A percentile compares a stretch with the other conserved stretches of the same genome.
phyloP scores from a whole-genome alignment of 768 basidiomycete species.

The Boletus rufocinnamomeus region DNA sequence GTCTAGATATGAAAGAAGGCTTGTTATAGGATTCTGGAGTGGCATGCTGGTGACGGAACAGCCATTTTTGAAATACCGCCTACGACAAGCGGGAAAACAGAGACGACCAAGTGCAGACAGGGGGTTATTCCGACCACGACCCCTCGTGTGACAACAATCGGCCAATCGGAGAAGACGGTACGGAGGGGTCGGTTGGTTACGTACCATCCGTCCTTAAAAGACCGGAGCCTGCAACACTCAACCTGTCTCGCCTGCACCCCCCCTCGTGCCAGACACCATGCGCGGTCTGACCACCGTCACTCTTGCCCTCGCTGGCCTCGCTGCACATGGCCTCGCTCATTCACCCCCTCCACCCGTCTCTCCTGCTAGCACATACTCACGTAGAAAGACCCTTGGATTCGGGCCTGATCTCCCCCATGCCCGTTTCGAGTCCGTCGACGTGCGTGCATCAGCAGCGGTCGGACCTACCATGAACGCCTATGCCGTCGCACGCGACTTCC shows the following conservation, averaged over 20 bases:
- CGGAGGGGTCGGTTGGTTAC: conserved; percentile 17
- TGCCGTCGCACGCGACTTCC: conserved; percentile 64
- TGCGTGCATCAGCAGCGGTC: conserved; percentile 38
- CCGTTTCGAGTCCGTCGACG: conserved; percentile 55
- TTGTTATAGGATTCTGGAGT: not conserved
- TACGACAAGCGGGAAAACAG: not conserved
- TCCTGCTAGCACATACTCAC: conserved; percentile 1
- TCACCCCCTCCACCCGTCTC: conserved; percentile 20
- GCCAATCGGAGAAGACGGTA: conserved; percentile 20
- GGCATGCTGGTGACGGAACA: not conserved
- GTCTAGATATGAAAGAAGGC: not conserved
- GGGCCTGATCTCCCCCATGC: conserved; percentile 80
- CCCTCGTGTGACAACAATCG: conserved; percentile 21
- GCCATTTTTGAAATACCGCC: not conserved
- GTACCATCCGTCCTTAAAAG: conserved; percentile 23
- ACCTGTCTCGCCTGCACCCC: not conserved
- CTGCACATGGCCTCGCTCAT: conserved; percentile 55
- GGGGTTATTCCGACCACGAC: conserved; percentile 16
- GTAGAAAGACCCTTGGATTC: conserved; percentile 88
- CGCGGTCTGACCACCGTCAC: conserved; percentile 67
- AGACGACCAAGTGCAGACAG: conserved; percentile 10
- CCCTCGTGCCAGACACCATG: conserved; percentile 40
- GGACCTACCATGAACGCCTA: conserved; percentile 49
- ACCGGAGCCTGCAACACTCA: not conserved
- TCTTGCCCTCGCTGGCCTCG: conserved; percentile 59